Evolutionary conservation across 257 asterid genomes (phyloP), one percentile per base, ranked within the genome.

Genomic region (Primulina eburnea): DNA sequence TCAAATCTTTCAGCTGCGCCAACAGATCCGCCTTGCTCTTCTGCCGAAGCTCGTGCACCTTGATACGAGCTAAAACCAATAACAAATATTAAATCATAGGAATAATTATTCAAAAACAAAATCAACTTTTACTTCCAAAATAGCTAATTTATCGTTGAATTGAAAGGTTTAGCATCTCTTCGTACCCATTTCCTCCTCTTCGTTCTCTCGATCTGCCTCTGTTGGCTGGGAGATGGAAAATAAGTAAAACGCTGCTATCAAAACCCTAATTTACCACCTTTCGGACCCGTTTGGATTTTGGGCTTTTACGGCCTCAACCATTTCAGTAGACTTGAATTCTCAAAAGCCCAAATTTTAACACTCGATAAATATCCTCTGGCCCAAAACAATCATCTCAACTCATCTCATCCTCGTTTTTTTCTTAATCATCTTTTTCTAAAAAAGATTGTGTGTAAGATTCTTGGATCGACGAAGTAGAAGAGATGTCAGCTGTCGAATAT

Each of bases 41-140:
- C 75, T 75, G 76, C 76, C 92, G 77, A 20, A 87, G 83, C 83
- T 87, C 92, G 73, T 87, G 90, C 67, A 85, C 88, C 84, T 84
- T 87, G 73, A 84, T 82, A 68, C 92, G 77, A 47, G 90, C 92
- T 84, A 71, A 69, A 21, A 57, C 21, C 14, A 56, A 3, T 7
- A 16, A 50, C 53, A 3, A 64, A 16, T 10, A 6, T 5, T 10
- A 28, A 9, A 37, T 33, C 50, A 68, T 8, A 50, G 8, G 56
- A 16, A 14, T 50, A 50, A 1, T 50, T 34, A 64, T 29, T 26
- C 2, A 11, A 18, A 37, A 64, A 24, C 30, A 28, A 55, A 29
- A 67, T 50, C 12, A 28, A 28, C 28, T 14, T 30, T 35, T 69
- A 38, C 20, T 59, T 21, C 26, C 21, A 12, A 59, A 17, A 38